Evolutionary conservation across 225 moss, liverwort and hornwort genomes (phyloP).

Genomic region (Rhytidiadelphus loreus): DNA sequence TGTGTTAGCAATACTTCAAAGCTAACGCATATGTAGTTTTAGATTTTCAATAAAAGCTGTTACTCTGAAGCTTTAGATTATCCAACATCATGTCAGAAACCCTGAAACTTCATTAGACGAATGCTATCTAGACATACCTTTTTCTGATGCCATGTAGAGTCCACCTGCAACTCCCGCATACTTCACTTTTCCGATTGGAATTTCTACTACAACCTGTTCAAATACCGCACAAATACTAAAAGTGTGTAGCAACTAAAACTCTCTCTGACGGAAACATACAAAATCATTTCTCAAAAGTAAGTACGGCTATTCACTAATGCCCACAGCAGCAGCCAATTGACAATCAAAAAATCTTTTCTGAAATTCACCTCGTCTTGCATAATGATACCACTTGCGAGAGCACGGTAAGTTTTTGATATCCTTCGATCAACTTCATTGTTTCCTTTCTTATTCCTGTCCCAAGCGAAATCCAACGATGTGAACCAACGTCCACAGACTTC

Average conservation of each 20-base stretch:
- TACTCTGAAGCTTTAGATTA: neutral
- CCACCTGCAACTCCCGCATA: constrained; percentile 89
- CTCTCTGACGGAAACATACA: neutral
- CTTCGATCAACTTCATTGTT: constrained; percentile 26
- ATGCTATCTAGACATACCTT: constrained; percentile 21
- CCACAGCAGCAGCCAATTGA: neutral
- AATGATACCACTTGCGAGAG: constrained; percentile 68
- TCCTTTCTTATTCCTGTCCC: constrained; percentile 26
- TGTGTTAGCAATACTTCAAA: neutral
- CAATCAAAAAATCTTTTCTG: neutral
- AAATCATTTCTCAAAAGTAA: neutral
- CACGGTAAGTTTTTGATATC: constrained; percentile 69
- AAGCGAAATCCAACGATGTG: neutral
- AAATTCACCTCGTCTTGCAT: constrained; percentile 43
- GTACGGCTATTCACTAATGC: neutral
- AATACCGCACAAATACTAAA: neutral
- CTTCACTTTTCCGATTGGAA: constrained; percentile 60
- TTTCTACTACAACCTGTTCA: constrained; percentile 46
- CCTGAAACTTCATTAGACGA: neutral
- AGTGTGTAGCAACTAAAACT: neutral
- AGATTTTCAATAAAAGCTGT: neutral
- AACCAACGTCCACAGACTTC: neutral
- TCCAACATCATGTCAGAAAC: neutral
- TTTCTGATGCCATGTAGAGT: constrained; percentile 76
- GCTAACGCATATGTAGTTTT: neutral